Evolutionary conservation across 345 rosid genomes (phyloP).

Genomic region (Durio zibethinus): DNA sequence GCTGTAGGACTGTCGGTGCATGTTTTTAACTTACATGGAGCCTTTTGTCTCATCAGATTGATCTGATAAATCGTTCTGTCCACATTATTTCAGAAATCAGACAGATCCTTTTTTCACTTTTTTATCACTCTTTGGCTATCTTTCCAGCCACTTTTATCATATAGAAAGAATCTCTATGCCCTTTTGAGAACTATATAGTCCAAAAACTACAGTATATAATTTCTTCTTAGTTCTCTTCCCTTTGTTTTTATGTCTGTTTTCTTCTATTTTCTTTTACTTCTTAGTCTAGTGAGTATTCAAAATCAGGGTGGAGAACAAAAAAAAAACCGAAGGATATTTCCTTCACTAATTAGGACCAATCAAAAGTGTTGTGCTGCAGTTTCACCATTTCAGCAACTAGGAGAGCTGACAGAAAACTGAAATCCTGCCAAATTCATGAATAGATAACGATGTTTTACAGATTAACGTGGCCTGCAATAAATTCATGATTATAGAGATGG

Average conservation of each 20-base stretch:
- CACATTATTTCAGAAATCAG: constrained; percentile 4
- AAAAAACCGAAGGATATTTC: background rate
- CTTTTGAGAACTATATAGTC: background rate
- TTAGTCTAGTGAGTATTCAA: background rate
- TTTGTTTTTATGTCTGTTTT: background rate
- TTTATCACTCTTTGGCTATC: background rate
- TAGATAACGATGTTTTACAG: background rate
- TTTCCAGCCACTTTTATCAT: background rate
- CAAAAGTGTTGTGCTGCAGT: background rate
- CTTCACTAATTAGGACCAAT: background rate
- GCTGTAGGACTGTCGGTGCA: background rate
- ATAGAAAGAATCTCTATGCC: background rate
- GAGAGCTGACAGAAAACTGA: background rate
- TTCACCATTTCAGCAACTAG: background rate
- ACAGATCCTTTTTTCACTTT: background rate
- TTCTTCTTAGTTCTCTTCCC: background rate
- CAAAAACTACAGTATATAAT: background rate
- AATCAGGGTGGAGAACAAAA: background rate
- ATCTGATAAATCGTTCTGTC: background rate
- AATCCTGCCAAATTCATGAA: background rate
- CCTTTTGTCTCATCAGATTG: constrained; percentile 16
- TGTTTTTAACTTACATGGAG: background rate
- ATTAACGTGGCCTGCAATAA: background rate
- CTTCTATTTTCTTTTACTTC: background rate
- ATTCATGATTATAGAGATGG: background rate